phyloP scores from a whole-genome alignment of 2,329 filamentous ascomycete genomes.

The Colletotrichum camelliae region DNA sequence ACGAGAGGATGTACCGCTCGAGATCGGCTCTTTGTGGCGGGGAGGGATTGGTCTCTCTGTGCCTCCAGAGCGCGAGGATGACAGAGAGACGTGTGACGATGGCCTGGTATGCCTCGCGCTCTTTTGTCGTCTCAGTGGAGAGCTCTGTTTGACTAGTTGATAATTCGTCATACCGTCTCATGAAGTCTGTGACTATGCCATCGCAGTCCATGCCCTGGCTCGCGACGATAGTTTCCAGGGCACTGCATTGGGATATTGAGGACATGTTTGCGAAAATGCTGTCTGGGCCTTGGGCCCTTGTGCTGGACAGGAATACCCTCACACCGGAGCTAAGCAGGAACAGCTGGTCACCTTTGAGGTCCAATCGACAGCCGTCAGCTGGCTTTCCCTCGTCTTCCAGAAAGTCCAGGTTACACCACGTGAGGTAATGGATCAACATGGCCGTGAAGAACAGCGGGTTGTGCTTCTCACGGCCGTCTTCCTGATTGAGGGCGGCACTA shows the following conservation, averaged over 20 bases:
- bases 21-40: constrained; percentile 18
- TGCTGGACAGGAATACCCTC: constrained; percentile 3
- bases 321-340: constrained; percentile 33
- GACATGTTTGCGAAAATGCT: constrained; percentile 24
- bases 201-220: constrained; percentile 22
- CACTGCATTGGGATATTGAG: constrained; percentile 24
- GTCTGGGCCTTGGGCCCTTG: neutral
- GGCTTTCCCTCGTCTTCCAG: constrained; percentile 17
- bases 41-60: neutral
- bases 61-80: constrained; percentile 11
- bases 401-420: constrained; percentile 32
- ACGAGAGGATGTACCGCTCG: constrained; percentile 30
- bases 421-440: constrained; percentile 34
- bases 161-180: constrained; percentile 25
- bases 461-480: neutral
- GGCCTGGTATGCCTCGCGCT: constrained; percentile 25
- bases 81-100: constrained; percentile 23
- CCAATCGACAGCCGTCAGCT: neutral
- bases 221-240: constrained; percentile 21
- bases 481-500: constrained; percentile 23
- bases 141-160: neutral
- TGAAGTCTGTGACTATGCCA: constrained; percentile 21
- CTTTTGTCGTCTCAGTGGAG: neutral
- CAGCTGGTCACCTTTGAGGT: constrained; percentile 31
- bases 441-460: constrained; percentile 27